Evolutionary conservation across 179 eudicot genomes (phyloP).

Genomic region (Silene vulgaris): DNA sequence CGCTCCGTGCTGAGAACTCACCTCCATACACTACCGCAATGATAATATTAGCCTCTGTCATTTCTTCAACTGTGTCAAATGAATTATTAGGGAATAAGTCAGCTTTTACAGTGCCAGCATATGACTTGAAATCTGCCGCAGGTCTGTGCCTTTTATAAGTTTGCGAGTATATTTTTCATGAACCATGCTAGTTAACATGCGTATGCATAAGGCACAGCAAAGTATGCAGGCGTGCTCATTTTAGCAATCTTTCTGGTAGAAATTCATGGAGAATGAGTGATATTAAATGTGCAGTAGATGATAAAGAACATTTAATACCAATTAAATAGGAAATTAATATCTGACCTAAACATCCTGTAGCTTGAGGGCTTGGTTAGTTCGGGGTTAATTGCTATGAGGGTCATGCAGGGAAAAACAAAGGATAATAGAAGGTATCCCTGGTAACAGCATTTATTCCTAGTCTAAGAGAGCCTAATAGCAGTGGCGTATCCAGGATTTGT

Average conservation of each 20-base stretch:
- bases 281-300: not conserved
- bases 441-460: no score
- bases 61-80: slow-evolving; percentile 92
- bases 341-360: not conserved
- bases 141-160: slow-evolving; percentile 51
- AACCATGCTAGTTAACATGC: not conserved
- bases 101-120: slow-evolving; percentile 96
- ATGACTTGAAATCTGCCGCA: slow-evolving; percentile 96
- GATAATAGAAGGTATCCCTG: no score
- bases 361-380: not conserved
- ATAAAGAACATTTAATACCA: not conserved
- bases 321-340: not conserved
- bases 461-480: no score
- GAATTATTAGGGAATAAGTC: slow-evolving; percentile 85
- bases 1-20: slow-evolving; percentile 90
- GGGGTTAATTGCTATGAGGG: no score
- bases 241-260: not conserved
- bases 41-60: slow-evolving; percentile 93
- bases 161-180: not conserved
- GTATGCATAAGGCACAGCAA: slow-evolving; percentile 4
- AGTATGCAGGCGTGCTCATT: not conserved
- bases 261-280: not conserved
- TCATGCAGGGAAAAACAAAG: no score
- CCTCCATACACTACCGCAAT: slow-evolving; percentile 99
- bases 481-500: no score